These are phyloP conservation scores for Pseudophaeomoniella oleicola DNA, from an alignment of 2,329 filamentous ascomycete genomes.

Conservation along the genomic window DNA sequence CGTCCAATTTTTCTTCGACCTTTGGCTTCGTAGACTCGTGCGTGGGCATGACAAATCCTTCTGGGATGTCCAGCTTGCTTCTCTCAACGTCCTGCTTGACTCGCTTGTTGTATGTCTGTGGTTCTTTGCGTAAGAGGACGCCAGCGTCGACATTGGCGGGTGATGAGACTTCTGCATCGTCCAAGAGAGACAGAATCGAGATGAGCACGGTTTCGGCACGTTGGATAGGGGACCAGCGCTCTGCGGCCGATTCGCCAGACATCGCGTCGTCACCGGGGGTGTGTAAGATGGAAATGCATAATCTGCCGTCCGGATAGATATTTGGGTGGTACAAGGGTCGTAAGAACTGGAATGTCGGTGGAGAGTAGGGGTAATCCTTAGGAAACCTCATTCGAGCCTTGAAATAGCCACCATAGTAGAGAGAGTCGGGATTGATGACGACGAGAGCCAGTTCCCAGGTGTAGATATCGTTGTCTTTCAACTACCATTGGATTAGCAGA, in stretches of 20 bases:
- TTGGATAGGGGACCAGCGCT: conserved; percentile 89
- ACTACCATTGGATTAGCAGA: conserved; percentile 27
- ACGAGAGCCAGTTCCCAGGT: conserved; percentile 80
- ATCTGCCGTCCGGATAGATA: conserved; percentile 74
- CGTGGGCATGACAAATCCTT: conserved; percentile 69
- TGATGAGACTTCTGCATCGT: conserved; percentile 85
- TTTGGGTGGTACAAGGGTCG: conserved; percentile 81
- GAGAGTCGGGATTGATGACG: conserved; percentile 81
- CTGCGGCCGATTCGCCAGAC: conserved; percentile 77
- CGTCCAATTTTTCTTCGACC: conserved; percentile 49
- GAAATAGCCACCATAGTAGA: conserved; percentile 88
- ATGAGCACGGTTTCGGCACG: conserved; percentile 90
- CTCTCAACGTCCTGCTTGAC: conserved; percentile 56
- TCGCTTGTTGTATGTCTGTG: conserved; percentile 51
- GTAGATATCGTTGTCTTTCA: conserved; percentile 70
- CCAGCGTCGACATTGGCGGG: conserved; percentile 91
- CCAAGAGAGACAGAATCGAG: conserved; percentile 78
- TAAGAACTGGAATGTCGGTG: conserved; percentile 77
- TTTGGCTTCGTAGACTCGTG: conserved; percentile 40
- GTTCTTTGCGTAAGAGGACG: conserved; percentile 66
- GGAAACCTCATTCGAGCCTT: conserved; percentile 80
- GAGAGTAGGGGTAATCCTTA: conserved; percentile 75
- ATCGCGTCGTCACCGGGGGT: conserved; percentile 81
- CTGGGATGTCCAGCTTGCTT: conserved; percentile 67
- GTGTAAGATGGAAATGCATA: conserved; percentile 96